Evolutionary conservation across 352 stramenopile genomes (phyloP), one percentile per base, ranked within the genome.

Genomic region (Phytophthora kernoviae): DNA sequence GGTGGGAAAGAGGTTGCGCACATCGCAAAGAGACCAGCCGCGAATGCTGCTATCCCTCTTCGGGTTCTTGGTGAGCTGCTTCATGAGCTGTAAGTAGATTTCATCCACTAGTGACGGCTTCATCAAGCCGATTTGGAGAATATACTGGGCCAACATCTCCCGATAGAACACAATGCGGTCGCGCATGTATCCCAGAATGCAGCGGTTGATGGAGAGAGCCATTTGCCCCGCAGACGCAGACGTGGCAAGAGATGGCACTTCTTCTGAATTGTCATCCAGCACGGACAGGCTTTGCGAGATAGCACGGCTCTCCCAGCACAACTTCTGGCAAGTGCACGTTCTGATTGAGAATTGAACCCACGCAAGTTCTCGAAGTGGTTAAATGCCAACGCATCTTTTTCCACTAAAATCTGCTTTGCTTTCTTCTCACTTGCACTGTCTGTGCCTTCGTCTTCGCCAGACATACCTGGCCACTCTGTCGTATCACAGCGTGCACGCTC

Each of bases 21-120:
- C 86, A 98, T 97, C 17, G 91, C 96, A 69, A 98, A 98, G 73
- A 33, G 96, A 94, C 93, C 93, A 98, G 22, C 91, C 92, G 24
- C 91, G 87, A 33, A 92, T 90, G 18, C 84, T 93, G 62, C 84
- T 97, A 44, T 98, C 93, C 26, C 89, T 77, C 60, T 95, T 95
- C 0, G 90, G 88, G 62, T 98, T 98, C 41, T 93, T 88, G 1
- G 80, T 95, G 27, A 98, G 58, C 66, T 98, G 93, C 67, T 98
- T 98, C 86, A 96, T 91, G 6, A 98, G 65, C 65, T 97, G 91
- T 15, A 97, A 37, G 55, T 97, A 98, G 46, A 98, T 97, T 72
- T 98, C 94, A 59, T 98, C 90, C n/a, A 95, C 82, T 12, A 98
- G 66, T 37, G 81, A 86, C 2, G 81, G 60, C 32, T 96, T 87